Evolutionary conservation across 225 moss, liverwort and hornwort genomes (phyloP).

Genomic region (Lunularia cruciata): DNA sequence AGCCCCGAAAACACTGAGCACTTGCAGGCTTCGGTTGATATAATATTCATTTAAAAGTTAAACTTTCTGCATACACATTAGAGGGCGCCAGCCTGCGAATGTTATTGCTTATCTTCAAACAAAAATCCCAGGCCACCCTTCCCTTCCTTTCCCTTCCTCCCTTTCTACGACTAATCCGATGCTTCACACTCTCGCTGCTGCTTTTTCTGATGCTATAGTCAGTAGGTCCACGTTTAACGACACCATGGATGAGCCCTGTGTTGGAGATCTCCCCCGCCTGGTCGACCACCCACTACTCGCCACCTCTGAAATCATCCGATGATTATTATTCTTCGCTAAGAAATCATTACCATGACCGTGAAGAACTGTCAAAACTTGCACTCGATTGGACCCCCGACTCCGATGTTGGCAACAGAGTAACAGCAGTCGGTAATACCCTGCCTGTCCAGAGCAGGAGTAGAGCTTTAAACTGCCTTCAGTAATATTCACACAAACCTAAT

Average conservation of each 20-base stretch:
- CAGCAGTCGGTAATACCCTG: conserved; percentile 3
- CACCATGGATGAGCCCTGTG: conserved; percentile 10
- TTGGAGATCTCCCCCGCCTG: conserved; percentile 21
- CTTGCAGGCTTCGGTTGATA: conserved; percentile 37
- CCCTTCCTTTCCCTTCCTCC: not conserved
- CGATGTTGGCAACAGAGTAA: not conserved
- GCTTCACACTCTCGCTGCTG: not conserved
- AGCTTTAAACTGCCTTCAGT: conserved; percentile 1
- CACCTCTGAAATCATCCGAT: conserved; percentile 9
- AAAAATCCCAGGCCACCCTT: conserved; percentile 1
- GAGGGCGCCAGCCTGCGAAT: conserved; percentile 33
- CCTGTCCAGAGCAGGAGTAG: conserved; percentile 1
- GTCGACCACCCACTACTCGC: not conserved
- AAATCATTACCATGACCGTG: conserved; percentile 1
- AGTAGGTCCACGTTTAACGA: not conserved
- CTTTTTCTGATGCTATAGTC: too few species aligned
- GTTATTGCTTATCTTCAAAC: conserved; percentile 12
- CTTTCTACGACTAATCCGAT: not conserved
- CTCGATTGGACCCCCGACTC: not conserved
- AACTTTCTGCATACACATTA: conserved; percentile 24
- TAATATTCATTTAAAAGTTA: conserved; percentile 49
- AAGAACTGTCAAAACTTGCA: conserved; percentile 5
- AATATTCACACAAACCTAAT: not conserved
- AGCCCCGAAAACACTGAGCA: conserved; percentile 38
- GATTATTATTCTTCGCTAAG: conserved; percentile 3